Evolutionary conservation across 371 early-diverging fungal species (phyloP), one percentile per base, ranked within the genome.

Genomic region (Parasitella parasitica): DNA sequence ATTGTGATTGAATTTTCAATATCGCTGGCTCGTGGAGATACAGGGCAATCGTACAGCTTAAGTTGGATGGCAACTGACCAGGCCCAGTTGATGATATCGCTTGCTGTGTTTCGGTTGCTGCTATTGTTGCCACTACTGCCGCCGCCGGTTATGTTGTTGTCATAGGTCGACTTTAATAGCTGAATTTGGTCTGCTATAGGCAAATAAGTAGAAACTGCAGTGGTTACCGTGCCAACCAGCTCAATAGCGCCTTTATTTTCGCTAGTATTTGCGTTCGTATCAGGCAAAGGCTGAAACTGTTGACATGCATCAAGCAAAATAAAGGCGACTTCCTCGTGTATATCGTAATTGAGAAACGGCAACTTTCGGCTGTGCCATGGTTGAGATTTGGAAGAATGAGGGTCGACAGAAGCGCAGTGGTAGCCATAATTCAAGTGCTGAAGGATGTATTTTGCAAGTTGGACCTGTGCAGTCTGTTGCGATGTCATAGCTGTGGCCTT

Each of bases 21-120:
- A 49, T 75, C 61, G 30, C 57, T 51, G 9, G 77, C 77, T 13
- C 76, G 66, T 16, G 69, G 28, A 0, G 75, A 73, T 7, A 77
- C 46, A 0, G 78, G 77, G 27, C 84, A 67, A 34, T 84, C 75
- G 26, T 76, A 79, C 2, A 84, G 65, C 18, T 73, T 71, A 3
- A 86, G 64, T n/a, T 62, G 65, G 3, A 72, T 64, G 0, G 74
- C 63, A 20, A 82, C 72, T 6, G 52, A 54, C 85, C 85, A 84
- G 2, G 74, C 70, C 86, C 86, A 86, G 1, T 78, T 72, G 60
- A 83, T 73, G 28, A 79, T 67, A 22, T 74, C 75, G 15, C 57
- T 57, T 0, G 67, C 56, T 0, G 38, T 46, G 15, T 66, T 67
- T 7, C 64, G 66, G 0, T 72, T 41, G 1, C 20, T 53, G 3